Evolutionary conservation across 306 rosid species (phyloP).

Genomic region (Vigna nakashimae): DNA sequence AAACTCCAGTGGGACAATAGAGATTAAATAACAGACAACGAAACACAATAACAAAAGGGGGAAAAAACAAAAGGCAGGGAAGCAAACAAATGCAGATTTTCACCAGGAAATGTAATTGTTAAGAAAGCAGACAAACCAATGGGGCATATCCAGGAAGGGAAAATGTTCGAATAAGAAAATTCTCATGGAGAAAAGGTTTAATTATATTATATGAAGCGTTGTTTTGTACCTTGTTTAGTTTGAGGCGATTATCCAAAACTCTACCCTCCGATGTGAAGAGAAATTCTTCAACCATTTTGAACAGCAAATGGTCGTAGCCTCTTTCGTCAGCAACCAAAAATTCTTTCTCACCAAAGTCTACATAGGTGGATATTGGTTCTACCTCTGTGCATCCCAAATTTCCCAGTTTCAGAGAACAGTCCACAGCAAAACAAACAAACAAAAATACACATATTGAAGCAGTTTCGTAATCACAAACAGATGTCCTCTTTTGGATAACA

Average conservation of each 20-base stretch:
- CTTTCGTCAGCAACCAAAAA: conserved; percentile 91
- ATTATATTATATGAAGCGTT: no score
- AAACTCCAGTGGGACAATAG: conserved; percentile 58
- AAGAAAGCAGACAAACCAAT: conserved; percentile 43
- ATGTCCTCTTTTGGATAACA: neutral
- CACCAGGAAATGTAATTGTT: conserved; percentile 1
- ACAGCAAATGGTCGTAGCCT: conserved; percentile 81
- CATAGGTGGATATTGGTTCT: conserved; percentile 88
- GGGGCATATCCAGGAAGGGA: neutral
- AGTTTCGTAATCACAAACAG: neutral
- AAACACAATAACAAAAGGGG: conserved; percentile 24
- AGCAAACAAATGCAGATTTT: conserved; percentile 48
- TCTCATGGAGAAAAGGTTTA: neutral
- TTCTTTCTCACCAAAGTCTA: conserved; percentile 85
- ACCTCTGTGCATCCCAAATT: conserved; percentile 66
- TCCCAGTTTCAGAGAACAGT: conserved; percentile 31
- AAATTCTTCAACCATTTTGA: conserved; percentile 84
- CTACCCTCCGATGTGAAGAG: conserved; percentile 80
- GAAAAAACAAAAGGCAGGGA: conserved; percentile 36
- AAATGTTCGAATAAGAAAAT: neutral
- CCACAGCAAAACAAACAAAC: neutral
- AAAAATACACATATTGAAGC: neutral
- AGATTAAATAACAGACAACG: conserved; percentile 40
- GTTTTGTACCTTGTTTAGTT: conserved; percentile 78
- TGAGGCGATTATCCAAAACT: conserved; percentile 82